A percentile compares a stretch with the other conserved stretches of the same genome.
Evolutionary conservation across 1,139 yeast genomes (phyloP).

Genomic region (Kodamaea sp.): DNA sequence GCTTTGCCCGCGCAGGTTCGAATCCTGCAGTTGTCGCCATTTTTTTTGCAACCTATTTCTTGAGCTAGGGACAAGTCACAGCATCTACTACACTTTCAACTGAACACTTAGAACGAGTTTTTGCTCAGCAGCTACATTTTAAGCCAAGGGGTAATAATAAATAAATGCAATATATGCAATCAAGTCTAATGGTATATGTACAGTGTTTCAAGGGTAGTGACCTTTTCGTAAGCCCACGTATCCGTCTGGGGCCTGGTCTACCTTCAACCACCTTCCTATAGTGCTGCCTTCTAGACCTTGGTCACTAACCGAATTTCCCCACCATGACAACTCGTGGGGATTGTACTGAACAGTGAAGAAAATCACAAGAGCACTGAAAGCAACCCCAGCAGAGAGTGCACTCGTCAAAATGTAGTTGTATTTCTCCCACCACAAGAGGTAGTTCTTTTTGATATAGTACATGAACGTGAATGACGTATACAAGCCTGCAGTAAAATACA

Average conservation of each 20-base stretch:
- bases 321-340: constrained; percentile 47
- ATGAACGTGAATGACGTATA: constrained; percentile 52
- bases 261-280: constrained; percentile 32
- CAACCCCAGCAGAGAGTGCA: constrained; percentile 61
- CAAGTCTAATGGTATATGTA: no score
- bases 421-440: constrained; percentile 61
- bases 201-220: constrained; percentile 31
- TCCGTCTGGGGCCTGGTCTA: constrained; percentile 41
- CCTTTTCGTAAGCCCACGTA: constrained; percentile 46
- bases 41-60: no score
- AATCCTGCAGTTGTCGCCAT: constrained; percentile 47
- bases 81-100: no score
- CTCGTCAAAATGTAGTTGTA: constrained; percentile 59
- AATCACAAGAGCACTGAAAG: constrained; percentile 54
- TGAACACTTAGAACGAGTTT: not conserved
- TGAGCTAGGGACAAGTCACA: no score
- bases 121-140: not conserved
- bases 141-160: not conserved
- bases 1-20: constrained; percentile 59
- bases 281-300: constrained; percentile 46
- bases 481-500: constrained; percentile 55
- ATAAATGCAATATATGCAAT: no score
- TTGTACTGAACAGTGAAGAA: constrained; percentile 56
- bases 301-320: constrained; percentile 55
- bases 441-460: constrained; percentile 50